These are phyloP conservation scores for Fusarium luffae DNA, from an alignment of 2,329 filamentous ascomycete genomes.

Conservation along the genomic window DNA sequence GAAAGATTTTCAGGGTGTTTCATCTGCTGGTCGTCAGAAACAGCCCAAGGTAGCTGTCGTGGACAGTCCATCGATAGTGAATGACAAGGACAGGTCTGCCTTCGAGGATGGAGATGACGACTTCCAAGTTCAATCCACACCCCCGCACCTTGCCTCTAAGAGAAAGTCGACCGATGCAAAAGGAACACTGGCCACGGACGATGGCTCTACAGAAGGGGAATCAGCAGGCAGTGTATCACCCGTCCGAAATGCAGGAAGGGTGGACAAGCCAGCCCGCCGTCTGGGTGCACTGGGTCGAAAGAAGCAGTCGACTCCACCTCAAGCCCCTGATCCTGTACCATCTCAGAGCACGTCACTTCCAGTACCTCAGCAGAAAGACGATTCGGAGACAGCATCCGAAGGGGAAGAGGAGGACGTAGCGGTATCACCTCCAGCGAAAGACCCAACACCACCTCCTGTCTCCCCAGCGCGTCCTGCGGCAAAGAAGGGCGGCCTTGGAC, in stretches of 20 bases:
- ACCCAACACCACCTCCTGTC: slow-evolving; percentile 31
- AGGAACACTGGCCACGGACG: slow-evolving; percentile 35
- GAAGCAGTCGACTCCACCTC: slow-evolving; percentile 45
- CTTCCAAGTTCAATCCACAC: slow-evolving; percentile 63
- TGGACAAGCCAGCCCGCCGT: slow-evolving; percentile 36
- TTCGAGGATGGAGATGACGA: slow-evolving; percentile 59
- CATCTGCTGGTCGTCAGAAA: slow-evolving; percentile 37
- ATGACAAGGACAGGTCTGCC: slow-evolving; percentile 36
- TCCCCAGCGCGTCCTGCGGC: slow-evolving; percentile 41
- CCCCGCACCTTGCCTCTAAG: slow-evolving; percentile 51
- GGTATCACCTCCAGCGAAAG: slow-evolving; percentile 36
- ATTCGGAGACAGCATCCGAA: slow-evolving; percentile 59
- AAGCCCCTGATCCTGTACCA: slow-evolving; percentile 30
- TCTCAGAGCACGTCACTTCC: slow-evolving; percentile 9
- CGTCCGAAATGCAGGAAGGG: slow-evolving; percentile 23
- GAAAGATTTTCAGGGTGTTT: slow-evolving; percentile 54
- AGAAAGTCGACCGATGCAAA: slow-evolving; percentile 36
- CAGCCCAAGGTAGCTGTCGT: slow-evolving; percentile 24
- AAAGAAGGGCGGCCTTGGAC: slow-evolving; percentile 53
- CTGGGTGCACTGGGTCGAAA: slow-evolving; percentile 54
- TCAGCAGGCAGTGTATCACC: slow-evolving; percentile 17
- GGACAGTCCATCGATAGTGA: slow-evolving; percentile 21
- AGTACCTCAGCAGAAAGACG: slow-evolving; percentile 34
- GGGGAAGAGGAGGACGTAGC: slow-evolving; percentile 50
- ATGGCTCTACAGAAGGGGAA: slow-evolving; percentile 50